These are phyloP conservation scores for Colletotrichum chrysophilum DNA, from an alignment of 2,329 filamentous ascomycete genomes.

Conservation along the genomic window DNA sequence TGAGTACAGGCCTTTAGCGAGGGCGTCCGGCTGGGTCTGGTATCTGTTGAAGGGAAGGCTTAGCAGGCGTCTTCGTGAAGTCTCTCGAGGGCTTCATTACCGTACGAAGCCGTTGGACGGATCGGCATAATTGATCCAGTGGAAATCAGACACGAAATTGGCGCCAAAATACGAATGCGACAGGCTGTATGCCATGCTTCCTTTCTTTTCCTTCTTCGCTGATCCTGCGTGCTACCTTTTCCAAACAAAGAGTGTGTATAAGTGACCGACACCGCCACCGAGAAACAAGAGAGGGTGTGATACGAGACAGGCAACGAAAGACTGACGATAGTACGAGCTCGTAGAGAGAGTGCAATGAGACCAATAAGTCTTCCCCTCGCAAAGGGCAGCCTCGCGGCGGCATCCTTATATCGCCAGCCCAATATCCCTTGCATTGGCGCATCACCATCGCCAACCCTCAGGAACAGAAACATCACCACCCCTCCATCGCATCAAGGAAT, in stretches of 20 bases:
- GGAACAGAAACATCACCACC: background rate
- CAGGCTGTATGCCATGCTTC: constrained; percentile 40
- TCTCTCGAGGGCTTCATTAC: constrained; percentile 39
- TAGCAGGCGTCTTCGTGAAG: background rate
- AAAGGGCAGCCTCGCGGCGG: background rate
- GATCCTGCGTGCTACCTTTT: background rate
- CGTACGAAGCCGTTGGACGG: constrained; percentile 72
- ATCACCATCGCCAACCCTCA: background rate
- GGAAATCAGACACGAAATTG: constrained; percentile 52
- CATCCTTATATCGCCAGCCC: constrained; percentile 6
- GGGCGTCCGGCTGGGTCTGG: constrained; percentile 45
- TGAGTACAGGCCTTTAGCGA: constrained; percentile 43
- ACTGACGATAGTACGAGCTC: background rate
- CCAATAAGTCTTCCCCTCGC: background rate
- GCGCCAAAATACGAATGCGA: constrained; percentile 46
- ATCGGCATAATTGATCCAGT: constrained; percentile 58
- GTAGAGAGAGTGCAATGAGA: background rate
- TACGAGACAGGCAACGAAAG: constrained; percentile 3
- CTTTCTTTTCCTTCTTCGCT: background rate
- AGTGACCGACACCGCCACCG: background rate
- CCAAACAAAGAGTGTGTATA: background rate
- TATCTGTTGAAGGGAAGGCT: constrained; percentile 37
- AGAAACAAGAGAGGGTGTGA: background rate
- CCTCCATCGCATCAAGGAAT: background rate
- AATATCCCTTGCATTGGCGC: constrained; percentile 3